A percentile compares a stretch with the other conserved stretches of the same genome.
Evolutionary conservation across 345 rosid genomes (phyloP).

Genomic region (Draba incana): DNA sequence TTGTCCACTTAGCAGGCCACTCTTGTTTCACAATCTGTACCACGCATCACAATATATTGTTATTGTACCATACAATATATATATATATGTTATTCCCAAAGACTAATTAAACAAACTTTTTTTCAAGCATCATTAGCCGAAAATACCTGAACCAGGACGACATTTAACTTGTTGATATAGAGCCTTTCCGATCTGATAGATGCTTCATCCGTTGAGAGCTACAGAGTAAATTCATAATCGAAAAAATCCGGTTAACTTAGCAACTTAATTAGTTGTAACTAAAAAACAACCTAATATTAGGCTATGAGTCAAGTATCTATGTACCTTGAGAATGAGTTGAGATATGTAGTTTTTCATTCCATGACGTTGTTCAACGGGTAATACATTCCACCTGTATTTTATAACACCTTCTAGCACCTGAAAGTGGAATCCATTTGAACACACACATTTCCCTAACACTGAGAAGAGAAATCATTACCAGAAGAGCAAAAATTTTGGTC

Average conservation of each 20-base stretch:
- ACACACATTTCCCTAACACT: neutral
- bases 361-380: conserved; percentile 91
- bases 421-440: conserved; percentile 2
- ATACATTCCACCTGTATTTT: conserved; percentile 94
- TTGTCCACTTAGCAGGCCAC: conserved; percentile 92
- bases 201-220: conserved; percentile 86
- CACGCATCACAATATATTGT: no score
- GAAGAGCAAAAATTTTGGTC: conserved; percentile 89
- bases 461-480: conserved; percentile 49
- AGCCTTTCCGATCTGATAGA: conserved; percentile 85
- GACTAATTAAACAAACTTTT: no score
- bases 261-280: neutral
- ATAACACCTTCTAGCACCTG: conserved; percentile 98
- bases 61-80: no score
- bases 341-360: conserved; percentile 98
- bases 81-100: no score
- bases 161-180: conserved; percentile 90
- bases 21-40: conserved; percentile 87
- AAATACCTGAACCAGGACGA: conserved; percentile 88
- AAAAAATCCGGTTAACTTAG: neutral
- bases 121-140: neutral
- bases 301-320: neutral
- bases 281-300: neutral
- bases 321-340: conserved; percentile 93
- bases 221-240: conserved; percentile 13